A percentile compares a stretch with the other conserved stretches of the same genome.
Conservation (phyloP, 2,329 filamentous ascomycete genomes). For the Penicillium rolfsii region DNA sequence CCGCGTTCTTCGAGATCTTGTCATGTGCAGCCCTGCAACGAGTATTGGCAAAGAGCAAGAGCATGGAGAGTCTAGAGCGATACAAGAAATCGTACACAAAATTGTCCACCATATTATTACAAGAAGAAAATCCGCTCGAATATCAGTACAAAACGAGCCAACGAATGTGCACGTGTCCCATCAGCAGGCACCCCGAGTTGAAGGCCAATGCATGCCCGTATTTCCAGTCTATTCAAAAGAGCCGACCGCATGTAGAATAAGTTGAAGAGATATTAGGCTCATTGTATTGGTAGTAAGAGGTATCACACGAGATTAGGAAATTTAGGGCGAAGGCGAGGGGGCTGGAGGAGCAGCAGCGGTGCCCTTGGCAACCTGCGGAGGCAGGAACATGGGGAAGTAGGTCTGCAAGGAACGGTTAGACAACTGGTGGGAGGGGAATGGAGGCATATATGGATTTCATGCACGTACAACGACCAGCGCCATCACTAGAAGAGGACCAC, state of each 20-base stretch:
- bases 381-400: slow-evolving; percentile 68
- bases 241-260: not conserved
- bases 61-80: not conserved
- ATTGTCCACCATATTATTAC: slow-evolving; percentile 9
- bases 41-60: not conserved
- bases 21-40: not conserved
- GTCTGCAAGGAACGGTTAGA: slow-evolving; percentile 47
- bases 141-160: slow-evolving; percentile 21
- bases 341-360: slow-evolving; percentile 52
- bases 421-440: not conserved
- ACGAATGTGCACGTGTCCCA: not conserved
- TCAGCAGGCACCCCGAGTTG: not conserved
- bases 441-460: not conserved
- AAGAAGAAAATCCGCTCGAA: slow-evolving; percentile 10
- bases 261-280: slow-evolving; percentile 9
- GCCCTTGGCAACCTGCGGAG: slow-evolving; percentile 50
- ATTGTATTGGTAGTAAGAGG: slow-evolving; percentile 12
- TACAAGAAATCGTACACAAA: not conserved
- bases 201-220: not conserved
- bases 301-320: slow-evolving; percentile 36
- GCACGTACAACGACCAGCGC: slow-evolving; percentile 56
- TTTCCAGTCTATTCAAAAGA: not conserved
- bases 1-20: not conserved
- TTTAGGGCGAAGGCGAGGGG: slow-evolving; percentile 48
- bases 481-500: slow-evolving; percentile 55